phyloP scores from a whole-genome alignment of 306 rosid genomes.

The Ormosia semicastrata region DNA sequence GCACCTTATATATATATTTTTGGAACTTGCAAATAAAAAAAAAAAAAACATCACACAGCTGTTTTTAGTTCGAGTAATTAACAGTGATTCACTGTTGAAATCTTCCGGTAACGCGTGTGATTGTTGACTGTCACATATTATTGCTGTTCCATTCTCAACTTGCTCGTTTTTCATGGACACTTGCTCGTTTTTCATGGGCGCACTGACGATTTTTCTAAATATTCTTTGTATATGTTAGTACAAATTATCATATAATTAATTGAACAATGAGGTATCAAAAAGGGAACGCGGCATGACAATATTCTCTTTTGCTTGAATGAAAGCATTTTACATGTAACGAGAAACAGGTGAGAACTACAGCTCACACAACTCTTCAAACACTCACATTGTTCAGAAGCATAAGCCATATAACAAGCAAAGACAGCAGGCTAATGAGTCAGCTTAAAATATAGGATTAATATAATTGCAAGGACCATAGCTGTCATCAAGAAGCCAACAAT shows the following conservation, averaged over 20 bases:
- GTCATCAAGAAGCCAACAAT: conserved; percentile 45
- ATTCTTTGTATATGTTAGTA: background rate
- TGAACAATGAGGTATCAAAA: background rate
- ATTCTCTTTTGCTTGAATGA: background rate
- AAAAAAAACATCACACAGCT: no score
- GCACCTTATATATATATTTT: no score
- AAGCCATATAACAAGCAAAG: conserved; percentile 12
- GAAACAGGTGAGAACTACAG: conserved; percentile 4
- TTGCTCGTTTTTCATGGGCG: no score
- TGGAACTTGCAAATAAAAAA: no score
- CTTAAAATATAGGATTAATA: conserved; percentile 52
- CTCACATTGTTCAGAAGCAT: background rate
- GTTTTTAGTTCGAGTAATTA: no score
- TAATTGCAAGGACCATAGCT: conserved; percentile 47
- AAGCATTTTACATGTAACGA: background rate
- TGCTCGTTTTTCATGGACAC: no score
- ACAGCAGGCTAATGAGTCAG: conserved; percentile 33
- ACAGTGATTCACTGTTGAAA: no score
- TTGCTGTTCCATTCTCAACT: background rate
- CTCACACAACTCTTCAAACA: conserved; percentile 6
- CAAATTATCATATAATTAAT: background rate
- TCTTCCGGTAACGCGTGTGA: background rate
- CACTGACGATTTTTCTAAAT: background rate
- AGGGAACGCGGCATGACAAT: background rate
- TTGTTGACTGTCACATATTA: background rate